Evolutionary conservation across 345 rosid species (phyloP).

Genomic region (Boechera divaricarpa): DNA sequence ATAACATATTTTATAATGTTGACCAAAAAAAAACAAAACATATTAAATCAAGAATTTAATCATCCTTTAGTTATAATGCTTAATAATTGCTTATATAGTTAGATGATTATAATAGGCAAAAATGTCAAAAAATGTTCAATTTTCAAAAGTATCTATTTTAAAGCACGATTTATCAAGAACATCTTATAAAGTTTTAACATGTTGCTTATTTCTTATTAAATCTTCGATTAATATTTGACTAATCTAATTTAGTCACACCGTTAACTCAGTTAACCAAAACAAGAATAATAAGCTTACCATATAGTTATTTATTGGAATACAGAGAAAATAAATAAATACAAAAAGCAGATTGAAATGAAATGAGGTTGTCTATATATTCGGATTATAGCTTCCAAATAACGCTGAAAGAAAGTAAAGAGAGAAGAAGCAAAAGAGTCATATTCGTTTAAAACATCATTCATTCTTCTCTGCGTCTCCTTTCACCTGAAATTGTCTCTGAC

Average conservation of each 20-base stretch:
- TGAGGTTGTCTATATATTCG: slow-evolving; percentile 15
- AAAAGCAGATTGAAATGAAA: not conserved
- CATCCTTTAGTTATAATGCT: too few relatives aligned
- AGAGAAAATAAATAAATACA: not conserved
- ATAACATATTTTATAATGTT: too few relatives aligned
- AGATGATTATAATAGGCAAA: not conserved
- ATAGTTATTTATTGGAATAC: not conserved
- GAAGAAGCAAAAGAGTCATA: slow-evolving; percentile 28
- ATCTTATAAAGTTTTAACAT: too few relatives aligned
- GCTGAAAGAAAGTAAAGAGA: slow-evolving; percentile 8
- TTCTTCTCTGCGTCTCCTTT: slow-evolving; percentile 29
- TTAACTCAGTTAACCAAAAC: not conserved
- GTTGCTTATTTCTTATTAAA: too few relatives aligned
- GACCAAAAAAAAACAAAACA: too few relatives aligned
- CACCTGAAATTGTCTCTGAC: slow-evolving; percentile 15
- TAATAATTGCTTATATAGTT: not conserved
- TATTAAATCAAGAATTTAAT: too few relatives aligned
- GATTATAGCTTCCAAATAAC: slow-evolving; percentile 38
- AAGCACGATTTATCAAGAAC: too few relatives aligned
- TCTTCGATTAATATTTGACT: too few relatives aligned
- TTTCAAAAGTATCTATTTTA: too few relatives aligned
- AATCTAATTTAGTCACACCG: too few relatives aligned
- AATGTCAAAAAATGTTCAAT: too few relatives aligned
- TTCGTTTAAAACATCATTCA: slow-evolving; percentile 21
- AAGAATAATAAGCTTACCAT: slow-evolving; percentile 3